A percentile compares a stretch with the other conserved stretches of the same genome.
Conservation (phyloP, 1,284 basidiomycete genomes). For the Caloboletus firmus region DNA sequence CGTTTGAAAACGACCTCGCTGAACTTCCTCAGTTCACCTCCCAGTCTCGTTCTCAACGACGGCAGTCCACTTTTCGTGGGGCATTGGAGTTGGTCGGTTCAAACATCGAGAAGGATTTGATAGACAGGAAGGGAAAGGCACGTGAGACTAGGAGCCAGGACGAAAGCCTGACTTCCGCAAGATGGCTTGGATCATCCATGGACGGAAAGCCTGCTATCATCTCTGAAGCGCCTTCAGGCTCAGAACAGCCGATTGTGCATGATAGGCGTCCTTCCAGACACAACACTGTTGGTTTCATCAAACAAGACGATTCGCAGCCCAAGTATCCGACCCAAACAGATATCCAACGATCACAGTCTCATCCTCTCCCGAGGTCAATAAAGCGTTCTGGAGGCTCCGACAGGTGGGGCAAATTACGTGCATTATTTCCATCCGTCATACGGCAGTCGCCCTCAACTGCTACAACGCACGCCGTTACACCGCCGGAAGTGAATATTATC, state of each 20-base stretch:
- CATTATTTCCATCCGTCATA: conserved; percentile 59
- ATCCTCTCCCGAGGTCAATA: conserved; percentile 40
- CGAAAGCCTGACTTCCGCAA: conserved; percentile 51
- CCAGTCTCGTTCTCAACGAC: conserved; percentile 29
- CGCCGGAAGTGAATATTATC: conserved; percentile 69
- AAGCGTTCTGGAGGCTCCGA: conserved; percentile 37
- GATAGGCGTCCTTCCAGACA: conserved; percentile 12
- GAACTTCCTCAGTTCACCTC: conserved; percentile 28
- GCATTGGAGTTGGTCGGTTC: conserved; percentile 50
- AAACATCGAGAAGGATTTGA: conserved; percentile 38
- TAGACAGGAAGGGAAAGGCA: conserved; percentile 57
- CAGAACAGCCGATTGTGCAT: conserved; percentile 10
- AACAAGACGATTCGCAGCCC: conserved; percentile 10
- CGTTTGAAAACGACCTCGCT: conserved; percentile 35
- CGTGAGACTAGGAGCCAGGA: conserved; percentile 49
- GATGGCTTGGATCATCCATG: conserved; percentile 58
- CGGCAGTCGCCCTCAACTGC: conserved; percentile 32
- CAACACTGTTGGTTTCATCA: conserved; percentile 1
- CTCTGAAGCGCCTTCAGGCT: conserved; percentile 28
- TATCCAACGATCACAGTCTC: conserved; percentile 44
- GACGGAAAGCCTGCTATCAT: conserved; percentile 44
- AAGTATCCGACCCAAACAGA: conserved; percentile 14
- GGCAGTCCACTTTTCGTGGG: conserved; percentile 55
- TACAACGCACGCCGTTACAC: conserved; percentile 47
- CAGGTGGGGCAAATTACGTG: conserved; percentile 63